A percentile compares a stretch with the other conserved stretches of the same genome.
Conservation (phyloP, 176 grass and related monocot genomes). For the Canna indica region DNA sequence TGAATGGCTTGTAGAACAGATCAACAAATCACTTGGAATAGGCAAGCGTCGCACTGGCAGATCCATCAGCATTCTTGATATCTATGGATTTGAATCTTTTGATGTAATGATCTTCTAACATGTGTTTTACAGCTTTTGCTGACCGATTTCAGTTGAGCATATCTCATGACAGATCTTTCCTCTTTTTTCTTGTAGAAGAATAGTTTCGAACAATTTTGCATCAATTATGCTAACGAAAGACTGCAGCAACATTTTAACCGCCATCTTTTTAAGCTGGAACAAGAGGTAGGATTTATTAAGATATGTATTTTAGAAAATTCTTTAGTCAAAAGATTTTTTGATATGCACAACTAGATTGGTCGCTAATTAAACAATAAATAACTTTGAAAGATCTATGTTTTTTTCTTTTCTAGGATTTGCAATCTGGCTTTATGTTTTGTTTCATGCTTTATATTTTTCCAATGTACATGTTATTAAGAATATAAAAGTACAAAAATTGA, state of each 20-base stretch:
- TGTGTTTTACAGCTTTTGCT: constrained; percentile 9
- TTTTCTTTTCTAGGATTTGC: not conserved
- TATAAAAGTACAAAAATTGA: no score
- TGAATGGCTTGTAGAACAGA: constrained; percentile 95
- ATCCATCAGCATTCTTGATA: constrained; percentile 99
- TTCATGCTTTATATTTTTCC: no score
- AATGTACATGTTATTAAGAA: no score
- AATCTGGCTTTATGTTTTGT: not conserved
- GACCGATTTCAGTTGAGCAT: not conserved
- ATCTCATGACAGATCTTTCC: constrained; percentile 25
- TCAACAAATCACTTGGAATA: constrained; percentile 86
- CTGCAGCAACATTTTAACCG: constrained; percentile 98
- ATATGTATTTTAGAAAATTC: not conserved
- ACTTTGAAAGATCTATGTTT: not conserved
- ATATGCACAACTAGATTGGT: not conserved
- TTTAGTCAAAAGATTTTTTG: no score
- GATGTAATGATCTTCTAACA: constrained; percentile 41
- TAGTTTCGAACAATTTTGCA: constrained; percentile 99
- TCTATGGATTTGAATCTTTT: constrained; percentile 99
- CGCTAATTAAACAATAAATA: not conserved
- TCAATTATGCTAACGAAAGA: constrained; percentile 98
- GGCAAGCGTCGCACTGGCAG: constrained; percentile 78
- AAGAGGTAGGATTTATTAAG: constrained; percentile 49
- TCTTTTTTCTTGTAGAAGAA: constrained; percentile 56
- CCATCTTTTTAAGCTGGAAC: constrained; percentile 94